Percentiles rank a stretch among this genome's conserved stretches.
These are phyloP conservation scores for Cyberlindnera meyerae DNA, from an alignment of 805 yeast species.

Conservation along the genomic window DNA sequence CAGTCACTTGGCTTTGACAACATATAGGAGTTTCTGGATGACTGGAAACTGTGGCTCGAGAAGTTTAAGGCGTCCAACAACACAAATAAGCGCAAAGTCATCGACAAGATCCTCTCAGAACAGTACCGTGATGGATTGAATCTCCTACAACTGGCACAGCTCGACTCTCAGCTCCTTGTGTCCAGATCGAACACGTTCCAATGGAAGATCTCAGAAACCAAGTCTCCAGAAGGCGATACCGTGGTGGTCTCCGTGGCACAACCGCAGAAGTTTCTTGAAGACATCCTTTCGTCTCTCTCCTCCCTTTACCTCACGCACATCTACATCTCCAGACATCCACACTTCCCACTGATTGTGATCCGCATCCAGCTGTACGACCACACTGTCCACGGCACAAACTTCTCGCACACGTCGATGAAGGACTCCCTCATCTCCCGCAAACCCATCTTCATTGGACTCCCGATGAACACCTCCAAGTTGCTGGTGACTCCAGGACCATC, in stretches of 20 bases:
- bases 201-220: slow-evolving; percentile 30
- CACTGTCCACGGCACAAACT: not conserved
- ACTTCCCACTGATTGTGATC: slow-evolving; percentile 52
- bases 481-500: slow-evolving; percentile 18
- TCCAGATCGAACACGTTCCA: slow-evolving; percentile 43
- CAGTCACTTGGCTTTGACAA: slow-evolving; percentile 6
- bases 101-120: slow-evolving; percentile 24
- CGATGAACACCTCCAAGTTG: slow-evolving; percentile 56
- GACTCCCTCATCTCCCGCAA: slow-evolving; percentile 40
- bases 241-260: slow-evolving; percentile 34
- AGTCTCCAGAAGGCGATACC: slow-evolving; percentile 23
- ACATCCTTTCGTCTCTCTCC: slow-evolving; percentile 43
- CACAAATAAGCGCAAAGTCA: slow-evolving; percentile 14
- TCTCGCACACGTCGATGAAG: not conserved
- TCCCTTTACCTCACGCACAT: slow-evolving; percentile 57
- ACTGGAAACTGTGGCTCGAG: slow-evolving; percentile 9
- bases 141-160: slow-evolving; percentile 61
- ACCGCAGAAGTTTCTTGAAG: slow-evolving; percentile 47
- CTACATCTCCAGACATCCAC: slow-evolving; percentile 62
- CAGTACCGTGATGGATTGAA: slow-evolving; percentile 55
- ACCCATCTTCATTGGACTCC: slow-evolving; percentile 64
- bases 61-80: slow-evolving; percentile 2
- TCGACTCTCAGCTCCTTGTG: slow-evolving; percentile 61
- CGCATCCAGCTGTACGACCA: slow-evolving; percentile 67
- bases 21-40: slow-evolving; percentile 7